Evolutionary conservation across 148 eudicot species (phyloP), one percentile per base, ranked within the genome.

Genomic region (Pouteria glomerata): DNA sequence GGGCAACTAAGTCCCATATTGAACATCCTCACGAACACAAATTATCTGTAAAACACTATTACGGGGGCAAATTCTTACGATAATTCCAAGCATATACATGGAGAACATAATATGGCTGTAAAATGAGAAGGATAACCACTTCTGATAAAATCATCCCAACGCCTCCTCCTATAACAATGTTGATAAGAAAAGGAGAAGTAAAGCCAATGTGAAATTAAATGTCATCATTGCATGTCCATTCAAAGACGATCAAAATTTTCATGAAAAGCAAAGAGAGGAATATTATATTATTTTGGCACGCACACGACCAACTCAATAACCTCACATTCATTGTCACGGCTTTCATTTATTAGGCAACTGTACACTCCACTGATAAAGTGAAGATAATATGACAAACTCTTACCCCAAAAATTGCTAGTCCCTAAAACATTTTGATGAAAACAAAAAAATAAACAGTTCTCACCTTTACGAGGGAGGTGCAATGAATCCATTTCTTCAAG

Each of bases 401-500:
- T 29, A 35, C 47, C 59, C 21, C 48, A 31, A 34, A 56, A 56
- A 53, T 34, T 52, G 14, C 55, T 39, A 39, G 44, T 39, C 44
- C 5, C 7, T 61, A 35, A 39, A 34, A 33, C 21, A 61, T 16
- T n/a, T 6, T 31, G 42, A 53, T 52, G 50, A 35, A n/a, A 51
- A 33, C 26, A 37, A 10, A 56, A 37, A 12, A 23, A 30, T 33
- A n/a, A n/a, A n/a, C 56, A 58, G 29, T 61, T 60, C 83, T 58
- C 59, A 94, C 98, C 98, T 94, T 75, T 91, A 34, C 91, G 90
- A 77, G 97, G 96, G 66, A 91, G 88, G 84, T 89, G 84, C 62
- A 88, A 84, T 35, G 97, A 80, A 72, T 86, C 83, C 76, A 86
- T 78, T 78, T 94, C 98, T 72, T 89, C 96, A 65, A 86, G 78